Conservation (phyloP, 208 protist genomes). For the Leishmania aethiopica region DNA sequence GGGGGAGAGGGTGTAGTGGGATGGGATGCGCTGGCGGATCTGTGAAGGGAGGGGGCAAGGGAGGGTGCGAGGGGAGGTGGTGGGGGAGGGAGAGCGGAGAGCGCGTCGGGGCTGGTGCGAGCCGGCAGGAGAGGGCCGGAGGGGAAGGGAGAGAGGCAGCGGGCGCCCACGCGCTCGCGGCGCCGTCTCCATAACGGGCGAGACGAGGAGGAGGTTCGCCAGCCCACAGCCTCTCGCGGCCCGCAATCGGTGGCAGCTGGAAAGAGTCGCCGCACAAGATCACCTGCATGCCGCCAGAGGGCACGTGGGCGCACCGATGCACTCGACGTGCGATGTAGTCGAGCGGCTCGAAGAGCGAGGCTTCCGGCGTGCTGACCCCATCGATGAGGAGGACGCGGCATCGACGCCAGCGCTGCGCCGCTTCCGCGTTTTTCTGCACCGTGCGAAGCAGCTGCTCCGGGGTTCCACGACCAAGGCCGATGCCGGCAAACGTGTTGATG, state of each 20-base stretch:
- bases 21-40: background rate
- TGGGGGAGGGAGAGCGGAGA: slow-evolving; percentile 7
- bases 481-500: slow-evolving; percentile 78
- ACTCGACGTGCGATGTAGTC: slow-evolving; percentile 71
- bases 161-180: no score
- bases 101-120: no score
- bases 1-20: background rate
- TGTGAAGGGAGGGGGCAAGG: background rate
- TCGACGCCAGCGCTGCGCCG: slow-evolving; percentile 37
- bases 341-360: slow-evolving; percentile 69
- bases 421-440: slow-evolving; percentile 19
- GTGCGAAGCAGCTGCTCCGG: slow-evolving; percentile 24
- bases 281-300: slow-evolving; percentile 93
- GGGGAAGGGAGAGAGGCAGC: no score
- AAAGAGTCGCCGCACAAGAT: slow-evolving; percentile 92
- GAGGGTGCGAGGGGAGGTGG: background rate
- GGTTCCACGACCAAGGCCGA: slow-evolving; percentile 35
- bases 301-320: slow-evolving; percentile 37
- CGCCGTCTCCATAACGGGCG: no score
- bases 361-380: slow-evolving; percentile 90
- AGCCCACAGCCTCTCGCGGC: background rate
- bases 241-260: slow-evolving; percentile 74
- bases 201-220: background rate
- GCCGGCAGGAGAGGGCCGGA: no score
- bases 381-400: slow-evolving; percentile 87